A percentile compares a stretch with the other conserved stretches of the same genome.
Conservation (phyloP, 2,329 filamentous ascomycete species). For the Raffaelea arxii region DNA sequence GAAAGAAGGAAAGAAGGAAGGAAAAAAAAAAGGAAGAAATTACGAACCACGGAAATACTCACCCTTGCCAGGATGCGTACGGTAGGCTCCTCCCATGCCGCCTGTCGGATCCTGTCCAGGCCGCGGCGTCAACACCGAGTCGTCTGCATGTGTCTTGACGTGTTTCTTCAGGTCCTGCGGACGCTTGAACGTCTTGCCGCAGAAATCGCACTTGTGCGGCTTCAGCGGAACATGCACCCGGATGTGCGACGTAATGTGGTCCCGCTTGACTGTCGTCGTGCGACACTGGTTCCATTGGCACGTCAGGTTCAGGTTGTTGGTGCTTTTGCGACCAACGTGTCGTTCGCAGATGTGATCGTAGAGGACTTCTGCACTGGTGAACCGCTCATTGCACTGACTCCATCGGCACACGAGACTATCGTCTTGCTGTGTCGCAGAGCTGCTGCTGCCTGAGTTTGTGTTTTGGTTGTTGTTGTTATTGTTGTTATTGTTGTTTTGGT, state of each 20-base stretch:
- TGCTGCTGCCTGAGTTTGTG: neutral
- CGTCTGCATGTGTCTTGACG: conserved; percentile 96
- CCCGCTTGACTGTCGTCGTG: conserved; percentile 95
- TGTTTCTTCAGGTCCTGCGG: conserved; percentile 99
- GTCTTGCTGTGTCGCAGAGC: conserved; percentile 19
- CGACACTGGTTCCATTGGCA: conserved; percentile 96
- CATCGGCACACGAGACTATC: conserved; percentile 53
- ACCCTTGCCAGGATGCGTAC: conserved; percentile 44
- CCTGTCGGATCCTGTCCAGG: conserved; percentile 40
- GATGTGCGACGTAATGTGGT: conserved; percentile 98
- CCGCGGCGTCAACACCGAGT: conserved; percentile 60
- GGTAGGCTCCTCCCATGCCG: conserved; percentile 40
- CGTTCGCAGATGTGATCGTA: conserved; percentile 94
- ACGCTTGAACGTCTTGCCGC: conserved; percentile 97
- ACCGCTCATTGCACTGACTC: conserved; percentile 50
- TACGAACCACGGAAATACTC: too few species aligned
- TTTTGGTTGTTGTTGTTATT: conserved; percentile 1
- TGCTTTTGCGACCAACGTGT: conserved; percentile 97
- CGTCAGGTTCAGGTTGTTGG: conserved; percentile 94
- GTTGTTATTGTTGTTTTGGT: neutral
- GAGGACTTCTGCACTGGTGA: conserved; percentile 45
- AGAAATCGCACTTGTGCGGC: conserved; percentile 98
- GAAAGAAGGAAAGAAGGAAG: too few species aligned
- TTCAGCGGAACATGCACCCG: conserved; percentile 98
- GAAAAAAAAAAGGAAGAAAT: conserved; percentile 3